Percentiles rank a stretch among this genome's conserved stretches.
These are phyloP conservation scores for Platanus orientalis DNA, from an alignment of 164 flowering plant genomes.

Conservation along the genomic window DNA sequence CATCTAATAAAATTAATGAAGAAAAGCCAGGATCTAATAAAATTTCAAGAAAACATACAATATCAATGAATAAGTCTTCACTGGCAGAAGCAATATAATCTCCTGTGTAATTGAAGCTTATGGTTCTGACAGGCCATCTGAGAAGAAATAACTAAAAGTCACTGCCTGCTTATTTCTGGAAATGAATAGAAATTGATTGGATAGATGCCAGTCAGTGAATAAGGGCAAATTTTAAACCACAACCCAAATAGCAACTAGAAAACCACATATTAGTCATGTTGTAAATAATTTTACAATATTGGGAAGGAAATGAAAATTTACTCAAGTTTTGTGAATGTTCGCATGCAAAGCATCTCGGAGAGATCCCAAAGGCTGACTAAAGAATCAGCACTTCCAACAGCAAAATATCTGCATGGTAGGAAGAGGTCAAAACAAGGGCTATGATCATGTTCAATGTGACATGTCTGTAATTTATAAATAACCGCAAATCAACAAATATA, in stretches of 20 bases:
- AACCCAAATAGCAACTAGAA: neutral
- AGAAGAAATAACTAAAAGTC: slow-evolving; percentile 15
- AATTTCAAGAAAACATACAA: slow-evolving; percentile 41
- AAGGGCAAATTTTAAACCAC: neutral
- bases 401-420: slow-evolving; percentile 70
- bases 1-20: too few relatives aligned
- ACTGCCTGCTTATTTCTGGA: neutral
- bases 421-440: neutral
- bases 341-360: slow-evolving; percentile 89
- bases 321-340: slow-evolving; percentile 97
- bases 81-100: slow-evolving; percentile 97
- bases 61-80: slow-evolving; percentile 92
- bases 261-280: too few relatives aligned
- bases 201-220: neutral
- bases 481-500: too few relatives aligned
- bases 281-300: too few relatives aligned
- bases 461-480: neutral
- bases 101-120: slow-evolving; percentile 90
- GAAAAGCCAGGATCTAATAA: too few relatives aligned
- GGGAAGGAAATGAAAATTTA: too few relatives aligned
- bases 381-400: slow-evolving; percentile 99
- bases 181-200: neutral
- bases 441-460: neutral
- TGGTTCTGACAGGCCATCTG: slow-evolving; percentile 98
- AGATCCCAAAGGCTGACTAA: slow-evolving; percentile 98